Conservation (phyloP, 2,329 filamentous ascomycete genomes). For the Sclerotinia sclerotiorum region DNA sequence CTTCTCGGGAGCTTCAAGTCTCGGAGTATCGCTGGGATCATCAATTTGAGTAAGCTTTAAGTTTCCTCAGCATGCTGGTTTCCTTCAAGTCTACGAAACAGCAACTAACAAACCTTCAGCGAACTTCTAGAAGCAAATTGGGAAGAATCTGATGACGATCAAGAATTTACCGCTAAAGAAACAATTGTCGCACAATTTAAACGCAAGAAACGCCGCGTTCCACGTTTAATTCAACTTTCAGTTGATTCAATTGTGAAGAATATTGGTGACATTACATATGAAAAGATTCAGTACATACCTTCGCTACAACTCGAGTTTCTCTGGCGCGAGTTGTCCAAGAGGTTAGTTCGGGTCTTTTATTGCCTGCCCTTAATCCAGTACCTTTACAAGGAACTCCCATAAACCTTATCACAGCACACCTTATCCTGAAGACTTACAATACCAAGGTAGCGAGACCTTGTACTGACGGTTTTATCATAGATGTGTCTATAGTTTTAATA, state of each 20-base stretch:
- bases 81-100: not conserved
- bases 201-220: not conserved
- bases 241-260: conserved; percentile 7
- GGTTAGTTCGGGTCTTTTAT: not conserved
- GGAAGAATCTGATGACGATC: not conserved
- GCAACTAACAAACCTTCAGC: not conserved
- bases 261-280: not conserved
- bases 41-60: not conserved
- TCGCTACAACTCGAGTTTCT: not conserved
- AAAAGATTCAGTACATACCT: not conserved
- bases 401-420: too few species aligned
- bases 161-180: not conserved
- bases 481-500: conserved; percentile 32
- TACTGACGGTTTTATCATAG: conserved; percentile 25
- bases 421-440: not conserved
- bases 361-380: not conserved
- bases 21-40: conserved; percentile 1
- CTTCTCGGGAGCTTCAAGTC: not conserved
- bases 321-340: conserved; percentile 8
- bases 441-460: not conserved
- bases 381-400: too few species aligned
- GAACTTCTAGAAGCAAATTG: conserved; percentile 1
- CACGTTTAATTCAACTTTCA: conserved; percentile 1
- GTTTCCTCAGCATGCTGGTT: too few species aligned
- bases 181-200: not conserved